These are phyloP conservation scores for Metschnikowia koreensis DNA, from an alignment of 805 yeast genomes.

Conservation along the genomic window DNA sequence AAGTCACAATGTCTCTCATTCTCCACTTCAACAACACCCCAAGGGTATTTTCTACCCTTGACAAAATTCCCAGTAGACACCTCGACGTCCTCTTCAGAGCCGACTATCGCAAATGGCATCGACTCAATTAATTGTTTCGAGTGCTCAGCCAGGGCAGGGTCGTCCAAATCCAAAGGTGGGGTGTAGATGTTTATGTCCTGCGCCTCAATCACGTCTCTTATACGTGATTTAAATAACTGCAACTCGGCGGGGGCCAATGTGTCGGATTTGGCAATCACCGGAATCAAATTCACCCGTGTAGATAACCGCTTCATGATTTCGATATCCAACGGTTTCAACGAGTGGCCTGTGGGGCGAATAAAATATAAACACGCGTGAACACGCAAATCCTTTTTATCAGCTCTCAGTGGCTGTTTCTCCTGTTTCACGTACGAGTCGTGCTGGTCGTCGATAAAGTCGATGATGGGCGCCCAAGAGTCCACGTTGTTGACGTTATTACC, in stretches of 20 bases:
- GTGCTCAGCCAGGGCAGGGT: slow-evolving; percentile 74
- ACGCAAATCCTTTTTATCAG: slow-evolving; percentile 67
- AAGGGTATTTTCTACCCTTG: slow-evolving; percentile 81
- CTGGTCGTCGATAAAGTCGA: slow-evolving; percentile 89
- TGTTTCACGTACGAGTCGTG: slow-evolving; percentile 86
- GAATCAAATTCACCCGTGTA: slow-evolving; percentile 80
- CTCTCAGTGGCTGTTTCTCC: slow-evolving; percentile 86
- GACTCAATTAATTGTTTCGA: slow-evolving; percentile 75
- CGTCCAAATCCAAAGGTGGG: slow-evolving; percentile 76
- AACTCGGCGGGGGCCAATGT: slow-evolving; percentile 73
- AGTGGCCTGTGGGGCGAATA: slow-evolving; percentile 88
- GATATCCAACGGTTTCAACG: slow-evolving; percentile 82
- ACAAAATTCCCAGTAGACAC: slow-evolving; percentile 61
- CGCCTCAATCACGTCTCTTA: slow-evolving; percentile 78
- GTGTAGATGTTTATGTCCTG: slow-evolving; percentile 83
- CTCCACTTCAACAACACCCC: slow-evolving; percentile 89
- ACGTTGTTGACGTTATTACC: slow-evolving; percentile 87
- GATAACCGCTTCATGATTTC: slow-evolving; percentile 83
- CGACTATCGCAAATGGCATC: slow-evolving; percentile 85
- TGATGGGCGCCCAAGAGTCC: slow-evolving; percentile 81
- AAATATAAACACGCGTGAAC: slow-evolving; percentile 91
- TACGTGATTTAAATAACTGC: slow-evolving; percentile 65
- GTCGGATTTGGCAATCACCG: slow-evolving; percentile 87
- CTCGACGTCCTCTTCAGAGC: slow-evolving; percentile 70
- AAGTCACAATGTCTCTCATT: slow-evolving; percentile 85